Evolutionary conservation across 176 grass and related monocot species (phyloP), one percentile per base, ranked within the genome.

Genomic region (Ensete ventricosum): DNA sequence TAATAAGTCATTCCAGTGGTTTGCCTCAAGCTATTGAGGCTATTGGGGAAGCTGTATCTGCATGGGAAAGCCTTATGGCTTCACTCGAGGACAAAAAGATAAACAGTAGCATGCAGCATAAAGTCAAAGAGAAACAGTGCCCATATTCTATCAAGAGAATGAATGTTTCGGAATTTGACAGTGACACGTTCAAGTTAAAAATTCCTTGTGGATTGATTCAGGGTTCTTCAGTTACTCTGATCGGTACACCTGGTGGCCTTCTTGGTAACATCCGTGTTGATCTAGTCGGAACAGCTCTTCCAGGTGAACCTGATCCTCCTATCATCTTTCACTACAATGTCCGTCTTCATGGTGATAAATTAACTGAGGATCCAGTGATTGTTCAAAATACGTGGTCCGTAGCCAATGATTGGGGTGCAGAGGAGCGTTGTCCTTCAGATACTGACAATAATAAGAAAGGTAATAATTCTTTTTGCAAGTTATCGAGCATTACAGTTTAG

Each of bases 341-440:
- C 19, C 88, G 96, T 50, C 84, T 99, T 72, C 81, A 84, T 88
- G 96, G 96, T 72, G 96, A 99, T 89, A 99, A 95, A 87, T 86
- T 91, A 82, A 94, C 96, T 67, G 96, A 95, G 76, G 91, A 99
- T 89, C 88, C 96, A 80, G 91, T 99, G 8, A 91, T 99, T 77
- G 96, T 99, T 50, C 96, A 99, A 84, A 99, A 99, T 80, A 89
- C 96, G 14, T 99, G 96, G 96, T 91, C 88, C 50, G 65, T 77
- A 85, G 77, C 84, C 71, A 62, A 85, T 81, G 96, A 99, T 74
- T 99, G 96, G 96, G 91, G 86, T 78, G 79, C 82, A 78, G 96
- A 99, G 88, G 79, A 89, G 49, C 96, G 96, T 70, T 99, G 96
- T 55, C 96, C 91, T 71, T 79, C 80, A 0, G 73, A 88, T 69